Percentiles rank a stretch among this genome's conserved stretches.
These are phyloP conservation scores for Paracorniculantispora psalliotae DNA, from an alignment of 2,329 filamentous ascomycete genomes.

Conservation along the genomic window DNA sequence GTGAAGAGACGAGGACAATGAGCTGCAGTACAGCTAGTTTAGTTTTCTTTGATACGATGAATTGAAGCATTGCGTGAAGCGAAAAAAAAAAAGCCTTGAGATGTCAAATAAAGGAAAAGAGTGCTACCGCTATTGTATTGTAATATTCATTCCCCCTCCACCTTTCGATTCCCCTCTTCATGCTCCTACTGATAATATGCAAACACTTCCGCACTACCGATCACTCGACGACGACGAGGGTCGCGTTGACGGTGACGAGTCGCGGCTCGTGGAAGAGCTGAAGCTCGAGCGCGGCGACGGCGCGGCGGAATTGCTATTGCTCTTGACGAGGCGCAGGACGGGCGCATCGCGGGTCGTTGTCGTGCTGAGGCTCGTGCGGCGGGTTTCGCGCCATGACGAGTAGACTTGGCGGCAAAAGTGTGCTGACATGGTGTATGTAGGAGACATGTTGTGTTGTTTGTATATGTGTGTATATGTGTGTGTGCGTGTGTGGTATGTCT, in stretches of 20 bases:
- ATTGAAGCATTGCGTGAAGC: neutral
- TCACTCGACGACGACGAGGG: constrained; percentile 30
- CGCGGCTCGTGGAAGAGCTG: constrained; percentile 8
- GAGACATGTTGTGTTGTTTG: constrained; percentile 44
- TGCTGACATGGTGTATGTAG: constrained; percentile 57
- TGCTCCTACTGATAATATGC: no score
- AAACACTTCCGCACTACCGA: constrained; percentile 10
- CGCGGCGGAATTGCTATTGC: neutral
- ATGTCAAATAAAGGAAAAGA: neutral
- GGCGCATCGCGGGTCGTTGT: constrained; percentile 13
- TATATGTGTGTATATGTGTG: neutral
- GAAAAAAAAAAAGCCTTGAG: no score
- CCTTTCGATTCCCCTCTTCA: no score
- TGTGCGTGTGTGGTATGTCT: neutral
- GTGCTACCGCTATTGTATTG: neutral
- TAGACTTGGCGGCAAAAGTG: constrained; percentile 57
- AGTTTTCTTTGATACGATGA: neutral
- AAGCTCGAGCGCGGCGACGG: constrained; percentile 13
- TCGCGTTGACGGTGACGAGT: constrained; percentile 18
- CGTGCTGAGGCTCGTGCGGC: constrained; percentile 37
- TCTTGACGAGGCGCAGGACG: neutral
- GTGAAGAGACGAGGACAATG: neutral
- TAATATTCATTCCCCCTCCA: neutral
- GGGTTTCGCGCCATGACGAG: constrained; percentile 49
- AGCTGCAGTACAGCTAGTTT: neutral